Evolutionary conservation across 192 early-diverging fungal genomes (phyloP).

Genomic region (Coemansia sp.): DNA sequence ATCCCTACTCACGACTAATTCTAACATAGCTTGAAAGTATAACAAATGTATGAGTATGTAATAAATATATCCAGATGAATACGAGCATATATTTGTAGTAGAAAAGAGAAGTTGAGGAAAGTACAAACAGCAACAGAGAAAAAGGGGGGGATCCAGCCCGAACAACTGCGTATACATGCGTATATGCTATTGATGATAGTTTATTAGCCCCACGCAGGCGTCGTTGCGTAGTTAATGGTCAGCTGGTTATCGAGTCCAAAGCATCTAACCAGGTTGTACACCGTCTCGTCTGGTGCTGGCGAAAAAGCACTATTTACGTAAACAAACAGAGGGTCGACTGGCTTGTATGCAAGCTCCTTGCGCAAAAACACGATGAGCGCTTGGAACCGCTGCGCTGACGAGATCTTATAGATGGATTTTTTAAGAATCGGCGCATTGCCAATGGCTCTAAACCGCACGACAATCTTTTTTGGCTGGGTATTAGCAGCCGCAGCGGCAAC

Average conservation of each 20-base stretch:
- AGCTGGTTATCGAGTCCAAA: conserved; percentile 80
- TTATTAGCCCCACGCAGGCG: conserved; percentile 83
- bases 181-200: not conserved
- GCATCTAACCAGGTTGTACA: conserved; percentile 79
- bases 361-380: conserved; percentile 82
- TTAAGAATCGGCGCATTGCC: conserved; percentile 92
- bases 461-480: conserved; percentile 54
- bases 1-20: not conserved
- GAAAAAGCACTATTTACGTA: conserved; percentile 95
- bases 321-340: conserved; percentile 79
- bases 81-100: no score
- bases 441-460: conserved; percentile 80
- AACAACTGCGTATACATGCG: not conserved
- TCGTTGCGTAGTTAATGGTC: conserved; percentile 90
- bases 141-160: no score
- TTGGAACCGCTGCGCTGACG: conserved; percentile 78
- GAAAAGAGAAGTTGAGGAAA: no score
- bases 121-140: no score
- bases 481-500: conserved; percentile 4
- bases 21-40: not conserved
- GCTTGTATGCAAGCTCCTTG: conserved; percentile 75
- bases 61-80: no score
- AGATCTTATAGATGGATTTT: conserved; percentile 82
- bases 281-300: conserved; percentile 88
- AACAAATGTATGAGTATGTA: no score